Evolutionary conservation across 2,329 filamentous ascomycete genomes (phyloP), one percentile per base, ranked within the genome.

Genomic region (Parascedosporium putredinis): DNA sequence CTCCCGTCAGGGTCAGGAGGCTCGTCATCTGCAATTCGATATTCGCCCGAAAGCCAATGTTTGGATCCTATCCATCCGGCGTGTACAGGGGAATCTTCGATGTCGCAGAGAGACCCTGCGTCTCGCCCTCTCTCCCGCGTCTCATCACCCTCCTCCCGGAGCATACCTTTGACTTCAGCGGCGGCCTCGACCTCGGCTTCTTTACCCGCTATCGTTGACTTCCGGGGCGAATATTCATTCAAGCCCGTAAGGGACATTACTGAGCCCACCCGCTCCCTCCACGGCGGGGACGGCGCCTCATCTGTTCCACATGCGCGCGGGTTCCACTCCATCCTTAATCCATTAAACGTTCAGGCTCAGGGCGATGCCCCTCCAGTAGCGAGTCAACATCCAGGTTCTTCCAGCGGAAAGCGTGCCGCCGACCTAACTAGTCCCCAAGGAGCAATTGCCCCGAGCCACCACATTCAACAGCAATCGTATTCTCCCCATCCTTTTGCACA

Each of bases 321-420:
- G 10, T 20, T 45, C 23, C 43, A 45, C 43, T 25, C 43, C 14
- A 45, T 45, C n/a, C 43, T 45, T 12, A 45, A 45, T 22, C 43
- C 43, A 2, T 25, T 22, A 14, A n/a, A 45, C 18, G 23, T 12
- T 20, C 20, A 18, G 10, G 3, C 38, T 20, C 38, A 20, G 16
- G 38, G 38, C 5, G 23, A 42, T 42, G 38, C 23, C 20, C 10
- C 38, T 23, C 23, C 38, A 42, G 23, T 42, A 42, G 16, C 38
- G n/a, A n/a, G n/a, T 20, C 38, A 16, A 20, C 38, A 20, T 6
- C 20, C 16, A 16, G 14, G 38, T 20, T 16, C 38, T 22, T 42
- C 38, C 38, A 22, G 7, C 3, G 18, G 38, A 12, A 20, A 42
- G 10, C 38, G 23, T 22, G 16, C 23, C 16, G 12, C 38, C 20